A percentile compares a stretch with the other conserved stretches of the same genome.
Evolutionary conservation across 2,329 filamentous ascomycete genomes (phyloP).

Genomic region (Phoma sp.): DNA sequence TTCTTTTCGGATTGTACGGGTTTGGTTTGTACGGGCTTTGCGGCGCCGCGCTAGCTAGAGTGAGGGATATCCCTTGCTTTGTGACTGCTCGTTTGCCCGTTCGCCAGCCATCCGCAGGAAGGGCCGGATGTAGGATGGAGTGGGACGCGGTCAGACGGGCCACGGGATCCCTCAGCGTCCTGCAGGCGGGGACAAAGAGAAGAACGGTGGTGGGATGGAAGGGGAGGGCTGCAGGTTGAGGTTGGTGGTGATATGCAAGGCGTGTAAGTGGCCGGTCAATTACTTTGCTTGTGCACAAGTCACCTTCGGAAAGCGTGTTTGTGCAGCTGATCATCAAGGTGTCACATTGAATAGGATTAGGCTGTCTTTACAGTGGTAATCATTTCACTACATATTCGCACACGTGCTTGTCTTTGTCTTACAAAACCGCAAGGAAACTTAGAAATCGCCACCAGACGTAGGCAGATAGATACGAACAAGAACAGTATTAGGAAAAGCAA

Average conservation of each 20-base stretch:
- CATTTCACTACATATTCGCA: slow-evolving; percentile 22
- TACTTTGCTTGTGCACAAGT: neutral
- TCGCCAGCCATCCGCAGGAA: too few species aligned
- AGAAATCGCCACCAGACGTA: slow-evolving; percentile 18
- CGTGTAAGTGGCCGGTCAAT: neutral
- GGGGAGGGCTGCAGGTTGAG: neutral
- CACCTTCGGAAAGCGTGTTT: neutral
- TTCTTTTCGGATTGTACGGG: too few species aligned
- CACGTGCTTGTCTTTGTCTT: slow-evolving; percentile 23
- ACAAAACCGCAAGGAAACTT: slow-evolving; percentile 22
- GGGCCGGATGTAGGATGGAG: too few species aligned
- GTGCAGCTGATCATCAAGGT: neutral
- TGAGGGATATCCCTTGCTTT: too few species aligned
- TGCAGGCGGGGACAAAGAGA: neutral
- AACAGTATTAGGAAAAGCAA: slow-evolving; percentile 31
- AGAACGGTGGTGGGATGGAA: neutral
- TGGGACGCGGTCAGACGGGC: neutral
- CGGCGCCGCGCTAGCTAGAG: too few species aligned
- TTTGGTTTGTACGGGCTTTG: too few species aligned
- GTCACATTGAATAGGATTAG: neutral
- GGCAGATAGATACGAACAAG: slow-evolving; percentile 22
- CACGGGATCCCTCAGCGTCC: neutral
- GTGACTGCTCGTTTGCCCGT: too few species aligned
- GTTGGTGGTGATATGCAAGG: slow-evolving; percentile 3
- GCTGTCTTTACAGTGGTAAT: slow-evolving; percentile 13